Base-by-base conservation (phyloP, 441 rosid genomes). In the Pelargonium exstipulatum region DNA sequence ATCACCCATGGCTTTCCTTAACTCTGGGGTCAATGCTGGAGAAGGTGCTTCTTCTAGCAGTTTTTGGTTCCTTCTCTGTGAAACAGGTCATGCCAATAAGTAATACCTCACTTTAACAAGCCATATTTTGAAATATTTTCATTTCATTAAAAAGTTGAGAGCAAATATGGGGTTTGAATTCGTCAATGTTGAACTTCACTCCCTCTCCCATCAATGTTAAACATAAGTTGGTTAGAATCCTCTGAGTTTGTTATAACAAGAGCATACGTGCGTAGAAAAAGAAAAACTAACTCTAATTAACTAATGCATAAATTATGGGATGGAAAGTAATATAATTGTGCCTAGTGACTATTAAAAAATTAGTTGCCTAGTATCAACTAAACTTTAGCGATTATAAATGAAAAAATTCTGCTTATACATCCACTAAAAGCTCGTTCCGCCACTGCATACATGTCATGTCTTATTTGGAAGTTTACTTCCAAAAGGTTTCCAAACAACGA, bases 1-100 rank as follows among this genome's bases (percentile, higher is more conserved):
- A 86, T 93, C 98, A 74, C 97, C 97, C 98, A 93, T 93, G 79
- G 97, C 96, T 82, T 89, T 93, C 49, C 98, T 82, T 81, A 93
- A 76, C 74, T 93, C 93, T 51, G 92, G 83, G 73, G 97, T 93
- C 84, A 93, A 74, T 74, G 97, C 98, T 51, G 98, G 98, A 76
- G 98, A 93, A 43, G 98, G 98, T 57, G 98, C 98, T 82, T 93
- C 98, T 86, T 93, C 98, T 53, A 93, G 79, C 75, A 91, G 83
- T 76, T 93, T 93, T 74, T 93, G 98, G 74, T 91, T 93, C 72
- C 98, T 91, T 76, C 97, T 88, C 98, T 93, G 88, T 53, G 35
- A 66, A 57, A 68, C 72, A 74, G 72, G 1, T 65, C 77, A 74
- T 63, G 46, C 14, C 16, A 48, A 48, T n/a, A 13, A 14, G 55